Conservation (phyloP, 768 basidiomycete species). For the Suillus subaureus region DNA sequence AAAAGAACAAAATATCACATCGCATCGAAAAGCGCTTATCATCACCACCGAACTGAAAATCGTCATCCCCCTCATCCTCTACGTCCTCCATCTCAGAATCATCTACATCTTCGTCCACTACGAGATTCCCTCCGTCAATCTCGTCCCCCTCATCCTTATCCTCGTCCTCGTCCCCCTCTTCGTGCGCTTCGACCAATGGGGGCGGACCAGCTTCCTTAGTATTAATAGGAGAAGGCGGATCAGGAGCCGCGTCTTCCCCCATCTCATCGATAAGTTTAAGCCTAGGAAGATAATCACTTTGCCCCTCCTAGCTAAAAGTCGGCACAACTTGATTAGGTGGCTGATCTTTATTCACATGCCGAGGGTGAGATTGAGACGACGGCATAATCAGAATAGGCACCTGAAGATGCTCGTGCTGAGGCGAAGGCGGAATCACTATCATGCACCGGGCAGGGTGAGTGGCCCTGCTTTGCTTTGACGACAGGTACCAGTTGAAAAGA, state of each 20-base stretch:
- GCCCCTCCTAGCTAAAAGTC: not conserved
- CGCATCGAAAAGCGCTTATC: not conserved
- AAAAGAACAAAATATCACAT: slow-evolving; percentile 10
- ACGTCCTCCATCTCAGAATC: slow-evolving; percentile 14
- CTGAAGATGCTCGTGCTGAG: not conserved
- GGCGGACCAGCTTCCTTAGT: not conserved
- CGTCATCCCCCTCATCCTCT: slow-evolving; percentile 13
- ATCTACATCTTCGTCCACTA: too few species aligned
- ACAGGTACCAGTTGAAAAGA: slow-evolving; percentile 49
- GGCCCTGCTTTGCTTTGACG: slow-evolving; percentile 3
- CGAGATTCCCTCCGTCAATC: not conserved
- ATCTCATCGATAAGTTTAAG: slow-evolving; percentile 7
- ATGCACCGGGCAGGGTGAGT: not conserved
- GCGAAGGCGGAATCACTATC: not conserved
- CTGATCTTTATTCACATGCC: not conserved
- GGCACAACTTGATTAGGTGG: not conserved
- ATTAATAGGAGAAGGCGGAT: not conserved
- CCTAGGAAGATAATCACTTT: not conserved
- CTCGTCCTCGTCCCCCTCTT: slow-evolving; percentile 11
- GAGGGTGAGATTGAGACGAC: not conserved
- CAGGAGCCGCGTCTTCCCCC: not conserved
- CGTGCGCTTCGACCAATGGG: not conserved
- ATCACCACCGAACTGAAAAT: slow-evolving; percentile 9
- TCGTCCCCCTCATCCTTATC: slow-evolving; percentile 5
- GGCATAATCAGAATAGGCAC: not conserved